Percentiles rank a stretch among this genome's conserved stretches.
These are phyloP conservation scores for Recurvomyces mirabilis DNA, from an alignment of 495 filamentous ascomycete genomes.

Conservation along the genomic window DNA sequence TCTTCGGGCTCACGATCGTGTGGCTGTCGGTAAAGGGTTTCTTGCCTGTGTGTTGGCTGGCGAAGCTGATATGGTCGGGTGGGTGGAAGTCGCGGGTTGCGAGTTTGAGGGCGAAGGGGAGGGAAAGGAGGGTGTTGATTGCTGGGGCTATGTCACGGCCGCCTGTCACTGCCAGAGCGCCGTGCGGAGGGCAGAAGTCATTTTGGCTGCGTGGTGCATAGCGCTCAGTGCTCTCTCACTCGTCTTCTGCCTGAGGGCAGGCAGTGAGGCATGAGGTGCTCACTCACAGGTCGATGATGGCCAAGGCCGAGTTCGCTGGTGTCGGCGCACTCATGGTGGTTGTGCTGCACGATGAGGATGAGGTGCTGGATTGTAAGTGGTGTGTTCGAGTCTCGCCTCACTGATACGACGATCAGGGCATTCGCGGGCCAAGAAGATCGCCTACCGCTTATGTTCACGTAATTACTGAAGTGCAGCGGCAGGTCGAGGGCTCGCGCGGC, in stretches of 20 bases:
- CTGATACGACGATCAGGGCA: too few relatives aligned
- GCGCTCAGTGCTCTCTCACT: too few relatives aligned
- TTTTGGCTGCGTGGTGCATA: slow-evolving; percentile 55
- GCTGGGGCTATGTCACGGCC: slow-evolving; percentile 56
- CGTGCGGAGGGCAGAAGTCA: slow-evolving; percentile 90
- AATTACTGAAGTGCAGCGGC: too few relatives aligned
- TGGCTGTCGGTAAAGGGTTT: slow-evolving; percentile 52
- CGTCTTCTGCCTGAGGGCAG: background rate
- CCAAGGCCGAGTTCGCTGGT: slow-evolving; percentile 2
- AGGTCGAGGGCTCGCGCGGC: too few relatives aligned
- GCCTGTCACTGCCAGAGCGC: slow-evolving; percentile 63
- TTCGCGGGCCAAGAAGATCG: too few relatives aligned
- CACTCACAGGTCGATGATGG: slow-evolving; percentile 9
- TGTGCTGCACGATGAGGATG: too few relatives aligned
- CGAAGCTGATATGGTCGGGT: slow-evolving; percentile 76
- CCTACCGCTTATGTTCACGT: too few relatives aligned
- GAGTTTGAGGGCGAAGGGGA: slow-evolving; percentile 62
- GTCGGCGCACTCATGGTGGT: background rate
- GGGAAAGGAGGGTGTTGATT: slow-evolving; percentile 64
- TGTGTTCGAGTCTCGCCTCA: too few relatives aligned
- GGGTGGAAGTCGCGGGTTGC: slow-evolving; percentile 91
- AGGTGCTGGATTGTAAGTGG: too few relatives aligned
- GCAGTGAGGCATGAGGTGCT: background rate
- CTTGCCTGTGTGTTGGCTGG: slow-evolving; percentile 59
- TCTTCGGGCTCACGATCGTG: slow-evolving; percentile 52